Base-by-base conservation (phyloP, 163 green algal species). In the Chlorella variabilis region DNA sequence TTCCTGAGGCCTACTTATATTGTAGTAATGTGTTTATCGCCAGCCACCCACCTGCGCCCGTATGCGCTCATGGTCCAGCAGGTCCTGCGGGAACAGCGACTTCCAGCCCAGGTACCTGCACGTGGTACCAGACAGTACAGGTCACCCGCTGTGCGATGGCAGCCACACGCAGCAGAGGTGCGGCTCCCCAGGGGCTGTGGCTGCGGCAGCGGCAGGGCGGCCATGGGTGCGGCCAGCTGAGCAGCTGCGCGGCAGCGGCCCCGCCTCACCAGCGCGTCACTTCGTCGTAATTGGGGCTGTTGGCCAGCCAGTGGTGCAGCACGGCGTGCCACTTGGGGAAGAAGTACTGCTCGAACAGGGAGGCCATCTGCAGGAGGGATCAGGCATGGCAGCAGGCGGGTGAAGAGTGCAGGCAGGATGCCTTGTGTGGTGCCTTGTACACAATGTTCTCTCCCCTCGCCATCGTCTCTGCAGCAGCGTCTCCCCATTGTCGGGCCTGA, bases 81-180 rank as follows among this genome's bases (percentile, higher is more conserved):
- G 78, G 27, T 94, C 87, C 27, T 89, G 80, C 17, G 87, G 86
- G 4, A 93, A 75, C 49, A 86, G 65, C 18, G 84, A 86, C 87
- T 98, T 98, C 96, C 96, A 99, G 17, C 89, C 91, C 41, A 96
- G 85, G 89, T 98, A 98, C 96, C 96, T 80, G 73, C 38, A 39
- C 7, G 38, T n/a, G n/a, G n/a, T n/a, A n/a, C n/a, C n/a, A n/a
- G n/a, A n/a, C n/a, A 36, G 54, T 62, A 62, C 54, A 62, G 54
- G n/a, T n/a, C n/a, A n/a, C n/a, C n/a, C n/a, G n/a, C n/a, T n/a
- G n/a, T n/a, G n/a, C n/a, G n/a, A n/a, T n/a, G n/a, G n/a, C n/a
- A n/a, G n/a, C n/a, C n/a, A n/a, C n/a, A n/a, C n/a, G n/a, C n/a
- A n/a, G n/a, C n/a, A n/a, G n/a, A n/a, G n/a, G n/a, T n/a, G n/a